Base-by-base conservation (phyloP, 306 rosid genomes). In the Gleditsia sinensis region DNA sequence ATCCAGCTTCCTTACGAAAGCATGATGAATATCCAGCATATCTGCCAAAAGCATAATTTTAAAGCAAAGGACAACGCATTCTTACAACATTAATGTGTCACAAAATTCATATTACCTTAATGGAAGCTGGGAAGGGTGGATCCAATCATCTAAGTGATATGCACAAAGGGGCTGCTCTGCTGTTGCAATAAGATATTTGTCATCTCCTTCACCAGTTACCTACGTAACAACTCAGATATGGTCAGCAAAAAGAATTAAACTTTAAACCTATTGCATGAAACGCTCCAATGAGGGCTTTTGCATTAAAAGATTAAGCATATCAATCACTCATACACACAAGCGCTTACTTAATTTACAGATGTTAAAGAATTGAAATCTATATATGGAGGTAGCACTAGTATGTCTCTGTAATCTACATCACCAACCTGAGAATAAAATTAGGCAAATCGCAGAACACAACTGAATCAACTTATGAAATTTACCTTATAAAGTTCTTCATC, bases 191-290 rank as follows among this genome's bases (percentile, higher is more conserved):
- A 95, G 84, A 84, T 92, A 95, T 71, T 95, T 95, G 85, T 95
- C 98, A 71, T 95, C 99, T 39, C 97, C 99, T 78, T 95, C 99
- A 37, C 99, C 99, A n/a, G 98, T 90, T 58, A 92, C 96, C 98
- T 92, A 62, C 53, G 77, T 45, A 75, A n/a, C n/a, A n/a, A n/a
- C n/a, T 19, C 33, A 42, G 34, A 42, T 57, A 56, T 27, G 55
- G n/a, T 57, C 46, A 20, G 68, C n/a, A n/a, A 19, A 17, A 80
- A 64, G 0, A 6, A 48, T 7, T 14, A 57, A 16, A 45, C 33
- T 5, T 16, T n/a, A 43, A 54, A 9, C 16, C 28, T 23, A 27
- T 39, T 34, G 37, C 43, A 49, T 39, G 32, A 54, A 67, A 70
- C 53, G 33, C n/a, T 16, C 30, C 24, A 40, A 9, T 56, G 27